phyloP scores from a whole-genome alignment of 179 eudicot species.

The Sideroxylon spinosum region DNA sequence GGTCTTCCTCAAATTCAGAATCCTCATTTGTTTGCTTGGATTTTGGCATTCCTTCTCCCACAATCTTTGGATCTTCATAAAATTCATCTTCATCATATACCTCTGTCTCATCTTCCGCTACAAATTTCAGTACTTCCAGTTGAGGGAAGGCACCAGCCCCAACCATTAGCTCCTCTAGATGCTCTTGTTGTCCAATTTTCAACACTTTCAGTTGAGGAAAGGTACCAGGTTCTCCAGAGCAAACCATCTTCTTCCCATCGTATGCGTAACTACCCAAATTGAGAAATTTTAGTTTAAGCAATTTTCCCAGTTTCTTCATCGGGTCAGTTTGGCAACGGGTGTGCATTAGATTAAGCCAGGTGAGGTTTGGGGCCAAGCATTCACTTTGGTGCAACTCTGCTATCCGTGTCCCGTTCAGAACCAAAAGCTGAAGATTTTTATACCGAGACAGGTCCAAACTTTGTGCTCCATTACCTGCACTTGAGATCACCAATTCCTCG shows the following conservation, averaged over 20 bases:
- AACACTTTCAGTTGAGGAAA: conserved; percentile 12
- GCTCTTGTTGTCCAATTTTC: neutral
- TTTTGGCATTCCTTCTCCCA: no score
- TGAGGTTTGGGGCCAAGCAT: conserved; percentile 16
- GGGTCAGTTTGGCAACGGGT: neutral
- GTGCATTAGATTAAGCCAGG: neutral
- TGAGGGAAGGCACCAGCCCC: conserved; percentile 10
- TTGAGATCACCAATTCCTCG: neutral
- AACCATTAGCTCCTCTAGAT: neutral
- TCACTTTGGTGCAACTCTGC: neutral
- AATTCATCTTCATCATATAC: no score
- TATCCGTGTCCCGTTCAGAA: no score
- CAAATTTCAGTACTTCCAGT: neutral
- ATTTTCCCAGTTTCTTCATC: neutral
- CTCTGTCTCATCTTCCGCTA: no score
- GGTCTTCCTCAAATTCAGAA: no score
- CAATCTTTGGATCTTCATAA: no score
- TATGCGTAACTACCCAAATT: neutral
- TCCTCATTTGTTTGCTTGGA: no score
- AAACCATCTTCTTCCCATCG: neutral
- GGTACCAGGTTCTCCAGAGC: neutral
- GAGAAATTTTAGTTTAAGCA: neutral
- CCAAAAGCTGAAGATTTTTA: no score
- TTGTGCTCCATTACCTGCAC: neutral
- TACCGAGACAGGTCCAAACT: neutral